Percentiles rank a stretch among this genome's conserved stretches.
Evolutionary conservation across 1,284 basidiomycete genomes (phyloP).

Genomic region (Rhizopogon parksii): DNA sequence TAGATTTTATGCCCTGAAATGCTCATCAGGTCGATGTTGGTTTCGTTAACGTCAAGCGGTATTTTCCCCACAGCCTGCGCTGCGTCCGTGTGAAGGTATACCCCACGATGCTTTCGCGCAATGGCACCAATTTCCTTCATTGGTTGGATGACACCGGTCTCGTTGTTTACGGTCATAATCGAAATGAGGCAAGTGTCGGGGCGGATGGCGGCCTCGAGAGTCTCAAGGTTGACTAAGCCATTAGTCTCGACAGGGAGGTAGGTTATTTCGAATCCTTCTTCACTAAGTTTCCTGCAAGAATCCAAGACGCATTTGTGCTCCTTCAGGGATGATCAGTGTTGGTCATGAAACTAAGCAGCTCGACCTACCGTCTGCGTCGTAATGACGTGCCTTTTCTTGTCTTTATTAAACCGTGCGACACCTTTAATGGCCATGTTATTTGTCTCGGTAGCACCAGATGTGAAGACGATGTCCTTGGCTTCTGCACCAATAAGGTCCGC

Average conservation of each 20-base stretch:
- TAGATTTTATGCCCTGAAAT: slow-evolving; percentile 98
- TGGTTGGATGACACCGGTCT: slow-evolving; percentile 98
- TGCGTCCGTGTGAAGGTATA: slow-evolving; percentile 97
- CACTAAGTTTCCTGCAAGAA: slow-evolving; percentile 90
- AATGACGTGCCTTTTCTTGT: slow-evolving; percentile 86
- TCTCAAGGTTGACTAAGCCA: slow-evolving; percentile 75
- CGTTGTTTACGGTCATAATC: slow-evolving; percentile 99
- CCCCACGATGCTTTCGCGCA: slow-evolving; percentile 75
- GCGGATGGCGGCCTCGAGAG: slow-evolving; percentile 77
- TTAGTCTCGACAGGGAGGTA: slow-evolving; percentile 91
- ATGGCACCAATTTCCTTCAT: slow-evolving; percentile 92
- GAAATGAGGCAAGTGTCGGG: slow-evolving; percentile 87
- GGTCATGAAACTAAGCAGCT: background rate
- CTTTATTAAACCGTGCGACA: slow-evolving; percentile 89
- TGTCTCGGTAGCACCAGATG: slow-evolving; percentile 95
- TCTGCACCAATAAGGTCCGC: slow-evolving; percentile 93
- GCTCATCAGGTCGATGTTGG: slow-evolving; percentile 94
- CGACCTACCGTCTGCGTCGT: slow-evolving; percentile 79
- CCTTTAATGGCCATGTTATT: slow-evolving; percentile 99
- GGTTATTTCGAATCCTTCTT: slow-evolving; percentile 97
- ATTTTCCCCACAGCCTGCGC: slow-evolving; percentile 96
- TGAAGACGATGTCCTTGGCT: slow-evolving; percentile 95
- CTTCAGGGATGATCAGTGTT: slow-evolving; percentile 35
- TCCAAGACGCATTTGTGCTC: slow-evolving; percentile 99
- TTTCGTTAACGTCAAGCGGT: slow-evolving; percentile 87